Percentiles rank a stretch among this genome's conserved stretches.
phyloP scores from a whole-genome alignment of 2,329 filamentous ascomycete genomes.

The Ceratocystis eucalypticola region DNA sequence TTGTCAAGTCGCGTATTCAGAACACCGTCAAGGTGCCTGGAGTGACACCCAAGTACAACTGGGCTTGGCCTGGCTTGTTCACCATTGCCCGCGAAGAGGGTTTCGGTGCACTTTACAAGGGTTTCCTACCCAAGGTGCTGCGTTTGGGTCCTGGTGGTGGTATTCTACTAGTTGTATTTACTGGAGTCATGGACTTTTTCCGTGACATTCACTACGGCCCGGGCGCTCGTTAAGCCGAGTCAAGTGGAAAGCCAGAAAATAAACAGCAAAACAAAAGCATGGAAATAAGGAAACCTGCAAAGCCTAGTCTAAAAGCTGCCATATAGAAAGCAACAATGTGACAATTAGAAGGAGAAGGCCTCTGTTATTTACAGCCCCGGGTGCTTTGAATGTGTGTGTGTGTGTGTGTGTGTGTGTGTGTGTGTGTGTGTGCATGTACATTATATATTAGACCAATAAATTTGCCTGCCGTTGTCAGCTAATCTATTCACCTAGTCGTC shows the following conservation, averaged over 20 bases:
- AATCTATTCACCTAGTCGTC: constrained; percentile 26
- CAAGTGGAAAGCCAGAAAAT: neutral
- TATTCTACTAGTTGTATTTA: constrained; percentile 74
- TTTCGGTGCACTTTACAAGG: constrained; percentile 86
- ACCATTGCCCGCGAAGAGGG: constrained; percentile 91
- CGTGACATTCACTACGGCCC: constrained; percentile 39
- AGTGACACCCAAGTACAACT: constrained; percentile 86
- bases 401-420: too few relatives aligned
- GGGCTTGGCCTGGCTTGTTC: constrained; percentile 78
- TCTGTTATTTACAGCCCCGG: neutral
- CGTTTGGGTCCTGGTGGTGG: constrained; percentile 43
- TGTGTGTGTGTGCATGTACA: neutral
- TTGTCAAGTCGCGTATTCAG: constrained; percentile 96
- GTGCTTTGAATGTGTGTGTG: neutral
- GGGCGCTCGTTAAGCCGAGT: constrained; percentile 9
- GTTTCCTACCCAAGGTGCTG: constrained; percentile 81
- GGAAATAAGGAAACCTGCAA: constrained; percentile 3
- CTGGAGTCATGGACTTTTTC: constrained; percentile 89
- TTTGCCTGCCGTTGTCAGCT: neutral
- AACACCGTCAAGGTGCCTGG: constrained; percentile 80
- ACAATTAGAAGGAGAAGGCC: neutral
- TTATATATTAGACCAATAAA: too few relatives aligned
- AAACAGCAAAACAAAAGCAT: neutral
- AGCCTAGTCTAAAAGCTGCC: constrained; percentile 10
- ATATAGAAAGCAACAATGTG: constrained; percentile 14